These are phyloP conservation scores for Trichoderma sp. DNA, from an alignment of 2,329 filamentous ascomycete species.

Conservation along the genomic window DNA sequence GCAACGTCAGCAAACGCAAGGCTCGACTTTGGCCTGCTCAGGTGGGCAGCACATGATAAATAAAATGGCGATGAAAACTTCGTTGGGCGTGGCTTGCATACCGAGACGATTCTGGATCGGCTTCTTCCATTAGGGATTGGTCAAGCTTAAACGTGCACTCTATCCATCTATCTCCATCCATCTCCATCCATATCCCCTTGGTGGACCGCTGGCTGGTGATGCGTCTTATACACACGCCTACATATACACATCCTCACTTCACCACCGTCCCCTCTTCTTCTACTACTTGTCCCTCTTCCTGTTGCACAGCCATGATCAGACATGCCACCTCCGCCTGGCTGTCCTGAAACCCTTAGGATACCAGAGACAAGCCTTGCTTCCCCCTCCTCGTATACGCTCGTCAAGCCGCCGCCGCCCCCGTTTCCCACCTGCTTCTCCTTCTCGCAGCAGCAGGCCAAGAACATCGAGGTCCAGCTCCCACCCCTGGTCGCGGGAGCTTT, in stretches of 20 bases:
- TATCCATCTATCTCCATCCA: background rate
- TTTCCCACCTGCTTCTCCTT: conserved; percentile 29
- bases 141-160: background rate
- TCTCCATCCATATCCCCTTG: background rate
- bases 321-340: conserved; percentile 30
- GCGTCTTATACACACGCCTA: background rate
- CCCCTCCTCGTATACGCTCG: conserved; percentile 5
- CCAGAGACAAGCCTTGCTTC: conserved; percentile 21
- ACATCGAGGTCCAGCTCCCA: conserved; percentile 35
- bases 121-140: background rate
- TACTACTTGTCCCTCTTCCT: background rate
- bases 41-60: background rate
- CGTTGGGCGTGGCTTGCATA: background rate
- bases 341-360: conserved; percentile 28
- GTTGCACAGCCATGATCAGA: conserved; percentile 29
- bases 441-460: conserved; percentile 26
- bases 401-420: conserved; percentile 36
- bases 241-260: background rate
- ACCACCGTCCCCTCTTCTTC: background rate
- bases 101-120: background rate
- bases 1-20: conserved; percentile 31
- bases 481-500: conserved; percentile 37
- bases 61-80: background rate
- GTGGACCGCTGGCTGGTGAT: background rate
- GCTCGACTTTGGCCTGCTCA: conserved; percentile 8